Evolutionary conservation across 1,284 basidiomycete species (phyloP).

Genomic region (Boletellus dicymbophilus): DNA sequence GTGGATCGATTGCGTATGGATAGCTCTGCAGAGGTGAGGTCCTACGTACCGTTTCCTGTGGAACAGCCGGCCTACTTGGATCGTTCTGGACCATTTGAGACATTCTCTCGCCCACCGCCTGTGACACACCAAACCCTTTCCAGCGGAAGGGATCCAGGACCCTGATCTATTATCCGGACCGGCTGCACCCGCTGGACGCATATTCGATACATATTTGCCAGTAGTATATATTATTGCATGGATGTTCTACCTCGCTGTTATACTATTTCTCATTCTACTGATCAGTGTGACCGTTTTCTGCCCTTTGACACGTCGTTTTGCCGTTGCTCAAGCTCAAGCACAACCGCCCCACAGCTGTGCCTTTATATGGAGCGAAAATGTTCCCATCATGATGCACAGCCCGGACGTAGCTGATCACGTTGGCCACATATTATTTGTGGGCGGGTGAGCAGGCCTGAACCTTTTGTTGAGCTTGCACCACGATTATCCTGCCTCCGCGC

Average conservation of each 20-base stretch:
- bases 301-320: slow-evolving; percentile 7
- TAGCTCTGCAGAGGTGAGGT: slow-evolving; percentile 48
- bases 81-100: slow-evolving; percentile 27
- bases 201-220: slow-evolving; percentile 2
- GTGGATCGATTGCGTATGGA: slow-evolving; percentile 47
- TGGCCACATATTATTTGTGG: slow-evolving; percentile 5
- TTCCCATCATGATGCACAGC: slow-evolving; percentile 23
- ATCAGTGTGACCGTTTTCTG: slow-evolving; percentile 23
- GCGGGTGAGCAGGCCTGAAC: slow-evolving; percentile 21
- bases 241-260: slow-evolving; percentile 14
- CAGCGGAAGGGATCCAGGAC: slow-evolving; percentile 12
- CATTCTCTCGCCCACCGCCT: slow-evolving; percentile 38
- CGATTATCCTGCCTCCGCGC: slow-evolving; percentile 25
- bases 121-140: slow-evolving; percentile 5
- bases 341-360: no score
- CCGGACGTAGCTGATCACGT: slow-evolving; percentile 14
- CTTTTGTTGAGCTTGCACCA: slow-evolving; percentile 26
- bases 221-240: slow-evolving; percentile 25
- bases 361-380: neutral
- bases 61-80: slow-evolving; percentile 15
- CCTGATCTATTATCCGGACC: slow-evolving; percentile 10
- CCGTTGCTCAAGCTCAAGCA: no score
- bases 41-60: slow-evolving; percentile 34
- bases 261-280: slow-evolving; percentile 21
- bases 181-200: neutral